Percentiles rank a stretch among this genome's conserved stretches.
Evolutionary conservation across 441 rosid genomes (phyloP).

Genomic region (Jatropha podagrica): DNA sequence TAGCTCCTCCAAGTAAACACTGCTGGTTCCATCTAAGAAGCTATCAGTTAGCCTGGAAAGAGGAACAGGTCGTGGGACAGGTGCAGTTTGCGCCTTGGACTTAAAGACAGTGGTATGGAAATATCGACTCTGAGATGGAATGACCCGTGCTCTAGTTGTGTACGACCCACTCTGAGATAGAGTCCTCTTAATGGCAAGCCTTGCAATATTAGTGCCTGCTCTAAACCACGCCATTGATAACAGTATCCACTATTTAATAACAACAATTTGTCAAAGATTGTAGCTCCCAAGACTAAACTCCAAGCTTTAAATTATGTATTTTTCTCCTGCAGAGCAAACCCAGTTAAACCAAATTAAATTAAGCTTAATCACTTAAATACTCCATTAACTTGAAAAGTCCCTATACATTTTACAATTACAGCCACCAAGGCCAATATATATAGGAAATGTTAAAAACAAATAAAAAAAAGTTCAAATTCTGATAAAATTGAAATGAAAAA

Average conservation of each 20-base stretch:
- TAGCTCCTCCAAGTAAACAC: slow-evolving; percentile 95
- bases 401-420: background rate
- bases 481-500: too few species aligned
- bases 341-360: background rate
- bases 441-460: too few species aligned
- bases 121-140: slow-evolving; percentile 48
- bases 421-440: too few species aligned
- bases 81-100: slow-evolving; percentile 67
- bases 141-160: slow-evolving; percentile 46
- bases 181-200: slow-evolving; percentile 69
- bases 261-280: slow-evolving; percentile 13
- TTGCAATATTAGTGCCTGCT: slow-evolving; percentile 65
- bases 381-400: background rate
- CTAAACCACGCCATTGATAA: slow-evolving; percentile 74
- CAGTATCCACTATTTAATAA: slow-evolving; percentile 17
- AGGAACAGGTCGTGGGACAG: slow-evolving; percentile 79
- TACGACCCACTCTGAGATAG: slow-evolving; percentile 59
- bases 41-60: slow-evolving; percentile 89
- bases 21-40: slow-evolving; percentile 92
- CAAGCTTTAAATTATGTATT: background rate
- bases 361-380: background rate
- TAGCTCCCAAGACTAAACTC: background rate
- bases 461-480: too few species aligned
- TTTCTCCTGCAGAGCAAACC: background rate
- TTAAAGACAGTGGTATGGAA: slow-evolving; percentile 63